These are phyloP conservation scores for Nelumbo lutea DNA, from an alignment of 164 flowering plant species.

Conservation along the genomic window DNA sequence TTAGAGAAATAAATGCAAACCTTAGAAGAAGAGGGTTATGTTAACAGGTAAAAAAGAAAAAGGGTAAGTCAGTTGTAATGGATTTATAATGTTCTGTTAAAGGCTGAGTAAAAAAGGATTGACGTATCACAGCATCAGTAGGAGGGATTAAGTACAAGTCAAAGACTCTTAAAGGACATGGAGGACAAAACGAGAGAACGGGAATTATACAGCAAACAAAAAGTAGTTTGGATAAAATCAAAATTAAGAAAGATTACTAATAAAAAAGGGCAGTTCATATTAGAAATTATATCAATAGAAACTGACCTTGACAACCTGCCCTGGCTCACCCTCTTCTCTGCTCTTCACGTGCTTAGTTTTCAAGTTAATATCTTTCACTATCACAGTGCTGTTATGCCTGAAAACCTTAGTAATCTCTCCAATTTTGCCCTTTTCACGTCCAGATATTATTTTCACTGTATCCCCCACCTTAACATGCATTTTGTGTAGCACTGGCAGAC, in stretches of 20 bases:
- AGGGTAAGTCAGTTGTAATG: too few species aligned
- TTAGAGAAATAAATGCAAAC: too few species aligned
- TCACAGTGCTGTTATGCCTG: conserved; percentile 82
- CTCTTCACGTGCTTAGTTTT: conserved; percentile 93
- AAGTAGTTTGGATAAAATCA: neutral
- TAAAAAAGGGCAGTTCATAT: neutral
- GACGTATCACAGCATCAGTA: too few species aligned
- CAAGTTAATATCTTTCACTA: conserved; percentile 78
- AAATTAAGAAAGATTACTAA: neutral
- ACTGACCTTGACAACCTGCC: conserved; percentile 77
- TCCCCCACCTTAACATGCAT: conserved; percentile 96
- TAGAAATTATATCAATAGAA: conserved; percentile 5
- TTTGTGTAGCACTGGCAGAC: conserved; percentile 81
- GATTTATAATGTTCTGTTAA: too few species aligned
- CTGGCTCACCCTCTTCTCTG: conserved; percentile 71
- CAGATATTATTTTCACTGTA: conserved; percentile 81
- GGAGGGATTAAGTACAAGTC: too few species aligned
- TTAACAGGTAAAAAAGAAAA: too few species aligned
- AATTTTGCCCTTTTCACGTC: conserved; percentile 77
- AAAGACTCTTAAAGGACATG: too few species aligned
- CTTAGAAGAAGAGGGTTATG: too few species aligned
- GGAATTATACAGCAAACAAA: too few species aligned
- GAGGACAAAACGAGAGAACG: too few species aligned
- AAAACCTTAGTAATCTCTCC: conserved; percentile 64
- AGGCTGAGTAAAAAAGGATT: too few species aligned